Conservation (phyloP, 257 asterid species). For the Lithospermum erythrorhizon region DNA sequence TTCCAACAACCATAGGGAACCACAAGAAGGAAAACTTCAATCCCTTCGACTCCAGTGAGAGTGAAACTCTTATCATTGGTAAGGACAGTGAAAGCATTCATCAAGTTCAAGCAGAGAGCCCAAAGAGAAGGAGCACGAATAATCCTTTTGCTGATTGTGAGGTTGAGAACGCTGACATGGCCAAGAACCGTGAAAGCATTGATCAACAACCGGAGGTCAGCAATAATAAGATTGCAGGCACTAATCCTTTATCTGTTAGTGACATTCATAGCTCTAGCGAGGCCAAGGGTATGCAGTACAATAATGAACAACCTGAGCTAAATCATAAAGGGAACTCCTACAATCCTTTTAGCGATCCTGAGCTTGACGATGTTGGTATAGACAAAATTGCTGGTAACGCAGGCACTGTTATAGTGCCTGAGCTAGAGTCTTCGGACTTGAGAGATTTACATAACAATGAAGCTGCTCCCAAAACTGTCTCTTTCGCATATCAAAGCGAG, state of each 20-base stretch:
- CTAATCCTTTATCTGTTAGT: background rate
- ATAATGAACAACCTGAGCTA: slow-evolving; percentile 8
- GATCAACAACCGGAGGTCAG: slow-evolving; percentile 1
- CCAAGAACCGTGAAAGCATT: background rate
- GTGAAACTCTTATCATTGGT: background rate
- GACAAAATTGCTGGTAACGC: slow-evolving; percentile 11
- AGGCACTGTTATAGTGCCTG: slow-evolving; percentile 8
- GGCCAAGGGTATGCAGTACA: background rate
- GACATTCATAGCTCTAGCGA: background rate
- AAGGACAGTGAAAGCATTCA: background rate
- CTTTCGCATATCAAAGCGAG: slow-evolving; percentile 19
- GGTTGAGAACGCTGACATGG: background rate
- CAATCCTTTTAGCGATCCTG: slow-evolving; percentile 3
- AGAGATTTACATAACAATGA: too few species aligned
- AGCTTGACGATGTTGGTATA: slow-evolving; percentile 9
- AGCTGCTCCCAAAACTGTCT: slow-evolving; percentile 5
- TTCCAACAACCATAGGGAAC: background rate
- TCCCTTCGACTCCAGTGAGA: background rate
- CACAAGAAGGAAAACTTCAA: slow-evolving; percentile 1
- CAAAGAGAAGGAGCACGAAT: background rate
- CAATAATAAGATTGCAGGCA: background rate
- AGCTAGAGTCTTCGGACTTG: too few species aligned
- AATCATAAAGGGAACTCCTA: slow-evolving; percentile 3
- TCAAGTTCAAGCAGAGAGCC: background rate
- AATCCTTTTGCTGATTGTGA: background rate